phyloP scores from a whole-genome alignment of 768 basidiomycete genomes.

The Lentinus tigrinus region DNA sequence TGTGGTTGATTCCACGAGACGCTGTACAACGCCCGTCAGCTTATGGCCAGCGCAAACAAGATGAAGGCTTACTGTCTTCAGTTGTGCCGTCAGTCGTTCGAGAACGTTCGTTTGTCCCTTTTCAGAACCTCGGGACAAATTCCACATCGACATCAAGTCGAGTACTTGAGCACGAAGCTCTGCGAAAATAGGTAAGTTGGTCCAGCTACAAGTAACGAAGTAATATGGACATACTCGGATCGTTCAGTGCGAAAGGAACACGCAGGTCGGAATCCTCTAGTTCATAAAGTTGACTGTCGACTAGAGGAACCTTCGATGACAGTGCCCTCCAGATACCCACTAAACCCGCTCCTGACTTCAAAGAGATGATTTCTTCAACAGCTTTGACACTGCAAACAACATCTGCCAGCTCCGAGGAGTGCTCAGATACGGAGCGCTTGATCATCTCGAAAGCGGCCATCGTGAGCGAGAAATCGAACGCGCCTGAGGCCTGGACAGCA shows the following conservation, averaged over 20 bases:
- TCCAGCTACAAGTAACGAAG: background rate
- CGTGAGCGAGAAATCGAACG: slow-evolving; percentile 65
- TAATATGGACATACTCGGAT: background rate
- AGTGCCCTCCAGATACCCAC: slow-evolving; percentile 17
- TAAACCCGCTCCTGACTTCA: slow-evolving; percentile 65
- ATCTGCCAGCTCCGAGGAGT: slow-evolving; percentile 33
- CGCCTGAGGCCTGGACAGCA: background rate
- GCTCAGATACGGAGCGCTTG: slow-evolving; percentile 26
- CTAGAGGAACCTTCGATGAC: background rate
- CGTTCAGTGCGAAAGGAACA: background rate
- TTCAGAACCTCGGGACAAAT: background rate
- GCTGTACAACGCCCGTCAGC: background rate
- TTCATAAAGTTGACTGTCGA: background rate
- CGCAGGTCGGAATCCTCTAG: background rate
- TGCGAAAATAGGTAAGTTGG: background rate
- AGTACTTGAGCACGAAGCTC: slow-evolving; percentile 21
- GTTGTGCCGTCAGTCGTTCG: background rate
- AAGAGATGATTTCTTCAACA: slow-evolving; percentile 51
- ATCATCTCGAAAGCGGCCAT: slow-evolving; percentile 61
- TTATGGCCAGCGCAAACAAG: no score
- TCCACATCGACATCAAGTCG: slow-evolving; percentile 23
- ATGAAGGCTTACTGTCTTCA: background rate
- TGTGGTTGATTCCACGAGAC: background rate
- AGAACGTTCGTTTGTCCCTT: slow-evolving; percentile 1
- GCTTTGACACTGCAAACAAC: slow-evolving; percentile 33